Evolutionary conservation across 441 rosid species (phyloP), one percentile per base, ranked within the genome.

Genomic region (Adansonia grandidieri): DNA sequence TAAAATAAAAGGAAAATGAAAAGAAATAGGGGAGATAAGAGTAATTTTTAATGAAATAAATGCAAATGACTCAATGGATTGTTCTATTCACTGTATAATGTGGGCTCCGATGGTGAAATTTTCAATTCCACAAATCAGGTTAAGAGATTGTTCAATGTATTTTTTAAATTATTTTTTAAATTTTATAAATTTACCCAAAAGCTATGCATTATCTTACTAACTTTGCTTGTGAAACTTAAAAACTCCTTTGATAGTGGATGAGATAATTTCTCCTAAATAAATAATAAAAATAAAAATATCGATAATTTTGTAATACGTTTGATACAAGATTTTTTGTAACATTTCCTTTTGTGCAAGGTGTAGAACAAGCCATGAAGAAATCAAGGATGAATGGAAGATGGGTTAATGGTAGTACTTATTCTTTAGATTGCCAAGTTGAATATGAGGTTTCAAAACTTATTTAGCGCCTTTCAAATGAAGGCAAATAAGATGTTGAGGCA

Each of bases 311-410:
- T 8, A n/a, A 51, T 47, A 51, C 15, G 11, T 32, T 9, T 13
- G 19, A 40, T 64, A 15, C 47, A 42, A n/a, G 14, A 65, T 5
- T 53, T 20, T 42, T 45, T 77, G n/a, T 73, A 5, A 22, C 79
- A 58, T 78, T 60, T 53, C 24, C 74, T 60, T 82, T 71, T 83
- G 66, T 88, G 87, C 85, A 88, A 89, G 93, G 93, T 68, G 20
- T 86, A 87, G 90, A 88, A 82, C 74, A 66, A 80, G 84, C 84
- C 4, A 37, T 17, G 58, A 73, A 76, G 83, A 58, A 65, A 67
- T 60, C 72, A 67, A 15, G 50, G 77, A 69, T 13, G 83, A 71
- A 67, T 15, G 70, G 87, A 91, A 82, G 89, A 77, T 83, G 75
- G 77, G 76, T 74, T 85, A 83, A 73, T 14, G 0, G 40, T 32